phyloP scores from a whole-genome alignment of 305 asterid species.

The Fraxinus baroniana region DNA sequence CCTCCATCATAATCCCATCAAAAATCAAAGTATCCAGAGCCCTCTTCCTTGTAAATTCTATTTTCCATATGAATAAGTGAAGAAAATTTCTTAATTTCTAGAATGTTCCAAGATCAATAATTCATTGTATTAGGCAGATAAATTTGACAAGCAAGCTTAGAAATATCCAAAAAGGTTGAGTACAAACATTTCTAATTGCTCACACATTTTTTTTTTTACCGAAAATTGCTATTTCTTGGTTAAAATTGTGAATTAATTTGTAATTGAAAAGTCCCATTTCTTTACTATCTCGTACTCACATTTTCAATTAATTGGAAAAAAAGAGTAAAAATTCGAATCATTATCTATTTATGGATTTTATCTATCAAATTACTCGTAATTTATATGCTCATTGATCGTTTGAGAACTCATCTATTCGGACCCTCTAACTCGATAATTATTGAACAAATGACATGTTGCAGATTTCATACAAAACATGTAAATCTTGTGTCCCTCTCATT shows the following conservation, averaged over 20 bases:
- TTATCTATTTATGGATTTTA: background rate
- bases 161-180: background rate
- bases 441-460: background rate
- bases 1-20: background rate
- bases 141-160: slow-evolving; percentile 7
- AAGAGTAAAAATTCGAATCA: background rate
- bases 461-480: background rate
- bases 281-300: background rate
- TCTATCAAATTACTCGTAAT: background rate
- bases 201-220: no score
- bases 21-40: background rate
- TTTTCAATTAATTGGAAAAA: background rate
- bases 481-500: background rate
- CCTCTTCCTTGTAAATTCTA: background rate
- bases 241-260: background rate
- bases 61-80: background rate
- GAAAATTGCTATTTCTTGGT: no score
- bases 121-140: background rate
- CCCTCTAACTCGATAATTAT: no score
- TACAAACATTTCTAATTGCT: background rate
- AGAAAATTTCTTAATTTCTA: background rate
- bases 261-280: background rate
- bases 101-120: background rate
- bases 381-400: no score
- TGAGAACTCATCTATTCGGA: background rate